These are phyloP conservation scores for Periconia sp. DNA, from an alignment of 2,329 filamentous ascomycete species.

Conservation along the genomic window DNA sequence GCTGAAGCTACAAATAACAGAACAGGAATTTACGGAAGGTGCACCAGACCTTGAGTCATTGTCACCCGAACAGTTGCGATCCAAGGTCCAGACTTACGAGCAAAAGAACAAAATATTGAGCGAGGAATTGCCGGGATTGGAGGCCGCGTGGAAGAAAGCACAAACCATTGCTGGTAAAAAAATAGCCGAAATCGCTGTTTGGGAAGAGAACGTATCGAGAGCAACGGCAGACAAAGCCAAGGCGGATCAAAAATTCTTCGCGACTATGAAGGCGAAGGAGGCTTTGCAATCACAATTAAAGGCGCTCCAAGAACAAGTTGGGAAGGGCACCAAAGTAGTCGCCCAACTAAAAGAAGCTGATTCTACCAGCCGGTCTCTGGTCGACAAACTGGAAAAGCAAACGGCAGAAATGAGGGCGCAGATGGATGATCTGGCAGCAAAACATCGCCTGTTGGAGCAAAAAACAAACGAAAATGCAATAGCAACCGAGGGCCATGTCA, in stretches of 20 bases:
- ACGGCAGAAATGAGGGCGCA: conserved; percentile 78
- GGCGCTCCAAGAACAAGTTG: conserved; percentile 76
- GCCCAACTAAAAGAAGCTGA: conserved; percentile 91
- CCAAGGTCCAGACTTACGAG: conserved; percentile 73
- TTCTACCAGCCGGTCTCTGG: conserved; percentile 70
- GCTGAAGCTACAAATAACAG: conserved; percentile 60
- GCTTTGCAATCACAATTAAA: conserved; percentile 79
- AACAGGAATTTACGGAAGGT: conserved; percentile 33
- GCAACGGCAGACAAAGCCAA: conserved; percentile 89
- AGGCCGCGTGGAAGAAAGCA: conserved; percentile 87
- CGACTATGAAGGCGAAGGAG: conserved; percentile 91
- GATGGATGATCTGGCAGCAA: conserved; percentile 68
- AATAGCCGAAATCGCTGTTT: conserved; percentile 70
- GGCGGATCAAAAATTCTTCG: conserved; percentile 97
- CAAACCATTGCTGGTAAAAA: conserved; percentile 84
- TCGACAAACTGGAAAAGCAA: conserved; percentile 89
- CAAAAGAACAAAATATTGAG: conserved; percentile 82
- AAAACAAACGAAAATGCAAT: conserved; percentile 70
- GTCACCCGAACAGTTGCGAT: conserved; percentile 69
- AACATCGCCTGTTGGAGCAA: conserved; percentile 75
- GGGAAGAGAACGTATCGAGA: conserved; percentile 77
- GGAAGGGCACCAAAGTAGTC: conserved; percentile 91
- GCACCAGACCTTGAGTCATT: conserved; percentile 58
- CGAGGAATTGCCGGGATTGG: conserved; percentile 84
- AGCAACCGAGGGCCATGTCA: conserved; percentile 69